Base-by-base conservation (phyloP, 495 filamentous ascomycete genomes). In the Staphylotrichum longicolle region DNA sequence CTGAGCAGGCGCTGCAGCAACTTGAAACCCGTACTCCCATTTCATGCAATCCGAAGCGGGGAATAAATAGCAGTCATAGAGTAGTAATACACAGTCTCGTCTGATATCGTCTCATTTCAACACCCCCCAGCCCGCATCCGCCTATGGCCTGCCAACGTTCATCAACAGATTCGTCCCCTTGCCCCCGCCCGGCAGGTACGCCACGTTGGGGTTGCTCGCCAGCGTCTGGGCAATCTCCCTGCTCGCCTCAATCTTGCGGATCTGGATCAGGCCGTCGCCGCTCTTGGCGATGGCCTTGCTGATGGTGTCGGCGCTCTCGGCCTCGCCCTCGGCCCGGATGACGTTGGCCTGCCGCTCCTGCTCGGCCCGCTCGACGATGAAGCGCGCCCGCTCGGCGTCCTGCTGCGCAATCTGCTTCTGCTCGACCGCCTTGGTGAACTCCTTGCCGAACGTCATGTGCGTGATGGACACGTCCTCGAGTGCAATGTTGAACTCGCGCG, bases 361-460 rank as follows among this genome's bases (percentile, higher is more conserved):
- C 85, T 98, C 94, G 62, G 94, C 95, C 71, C 91, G 90, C 86
- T 98, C 94, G 76, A 98, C 94, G 70, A 99, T 93, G 80, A 99
- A 99, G 60, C 94, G 82, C 33, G 93, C 93, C 57, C 94, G 84
- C 83, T 99, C 94, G 61, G 94, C 94, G 72, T 99, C 94, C 77
- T 99, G 94, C 80, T 99, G 94, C 33, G 94, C 94, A 75, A 99
- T 99, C 82, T 99, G 94, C 85, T 99, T 99, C 83, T 99, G 95
- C 80, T 99, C 94, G 69, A 99, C 94, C 62, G 94, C 94, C 64
- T 86, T 85, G 61, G 94, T 99, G 86, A 99, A 99, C 79, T 99
- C 94, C 80, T 91, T 93, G 59, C 94, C 94, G 77, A 99, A 99
- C 57, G 94, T 98, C 94, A 99, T 98, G 85, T 99, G 94, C 46